Base-by-base conservation (phyloP, 1,284 basidiomycete genomes). In the Rhodofomes roseus region DNA sequence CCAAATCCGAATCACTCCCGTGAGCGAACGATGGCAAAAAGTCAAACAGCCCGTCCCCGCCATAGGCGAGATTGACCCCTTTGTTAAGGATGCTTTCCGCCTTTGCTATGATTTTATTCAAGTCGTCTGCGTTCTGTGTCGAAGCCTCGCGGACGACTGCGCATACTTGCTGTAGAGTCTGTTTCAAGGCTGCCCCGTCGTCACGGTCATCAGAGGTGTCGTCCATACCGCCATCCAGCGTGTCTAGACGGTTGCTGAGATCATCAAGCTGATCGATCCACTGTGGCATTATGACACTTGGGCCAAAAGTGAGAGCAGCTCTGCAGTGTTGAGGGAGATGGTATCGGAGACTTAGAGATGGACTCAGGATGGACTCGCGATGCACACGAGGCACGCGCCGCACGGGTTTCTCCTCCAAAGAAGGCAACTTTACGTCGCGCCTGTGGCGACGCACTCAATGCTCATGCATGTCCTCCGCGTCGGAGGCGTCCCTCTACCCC, bases 1-100 rank as follows among this genome's bases (percentile, higher is more conserved):
- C 48, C 7, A 71, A 52, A 9, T 68, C 64, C 11, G 61, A 61
- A 4, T 55, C 54, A 31, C n/a, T 39, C 4, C 27, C 29, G 55
- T 75, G 73, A 4, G 74, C 72, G 59, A 73, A 75, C 0, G 73
- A 75, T 12, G 64, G 65, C 31, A 74, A 56, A 54, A 58, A 66
- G n/a, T 63, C 56, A 43, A 59, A 62, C 11, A 56, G 22, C 11
- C 65, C 57, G 4, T 31, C 29, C 41, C 51, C 57, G 54, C 11
- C 50, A 36, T 37, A 52, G 20, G 59, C 62, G 25, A 60, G 12
- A 11, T 54, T 25, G 27, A 69, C 52, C 2, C 48, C 64, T n/a
- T 57, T 23, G 50, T 61, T 65, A 43, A 63, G 27, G 18, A 65
- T 9, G 7, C 44, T 53, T 2, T 71, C 60, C 37, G 73, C 73